Base-by-base conservation (phyloP, 768 basidiomycete species). In the Hemileccinum rubropunctum region DNA sequence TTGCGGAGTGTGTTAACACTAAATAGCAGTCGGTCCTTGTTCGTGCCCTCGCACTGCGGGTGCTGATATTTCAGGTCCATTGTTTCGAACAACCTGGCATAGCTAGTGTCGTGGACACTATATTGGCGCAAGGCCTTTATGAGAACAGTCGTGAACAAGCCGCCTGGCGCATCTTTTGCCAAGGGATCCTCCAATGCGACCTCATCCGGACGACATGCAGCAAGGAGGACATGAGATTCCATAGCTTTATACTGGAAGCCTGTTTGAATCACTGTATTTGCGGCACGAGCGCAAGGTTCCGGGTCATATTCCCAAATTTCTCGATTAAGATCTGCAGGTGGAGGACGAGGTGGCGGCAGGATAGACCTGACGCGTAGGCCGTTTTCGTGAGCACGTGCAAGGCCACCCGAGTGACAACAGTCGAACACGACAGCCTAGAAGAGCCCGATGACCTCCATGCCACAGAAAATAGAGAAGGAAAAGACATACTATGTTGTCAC, bases 391-490 rank as follows among this genome's bases (percentile, higher is more conserved):
- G 21, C 44, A 14, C 60, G 53, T 11, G 57, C 11, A 26, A 57
- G 53, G 38, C 60, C 60, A 4, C 60, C 60, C 1, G 60, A 58
- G 45, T 55, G 51, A 36, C 59, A 61, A 12, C 59, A 61, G 34
- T 61, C 59, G 21, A 61, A 53, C 13, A 61, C 23, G 15, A 30
- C 51, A 18, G 61, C 39, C 59, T 61, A 34, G 15, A 35, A 35
- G 21, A 11, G 13, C 0, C 14, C n/a, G 11, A 45, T 20, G 7
- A 18, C 3, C n/a, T 14, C 3, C 1, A 26, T 5, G 18, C 4
- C n/a, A n/a, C 3, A 1, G 6, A 9, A 32, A 6, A 2, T 6
- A 13, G 34, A 17, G 11, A 26, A 6, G 7, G 17, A 34, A n/a
- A 2, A 10, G 5, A 45, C 57, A 13, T 42, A 58, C 59, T 5